These are phyloP conservation scores for Colletotrichum higginsianum DNA, from an alignment of 2,329 filamentous ascomycete species.

Conservation along the genomic window DNA sequence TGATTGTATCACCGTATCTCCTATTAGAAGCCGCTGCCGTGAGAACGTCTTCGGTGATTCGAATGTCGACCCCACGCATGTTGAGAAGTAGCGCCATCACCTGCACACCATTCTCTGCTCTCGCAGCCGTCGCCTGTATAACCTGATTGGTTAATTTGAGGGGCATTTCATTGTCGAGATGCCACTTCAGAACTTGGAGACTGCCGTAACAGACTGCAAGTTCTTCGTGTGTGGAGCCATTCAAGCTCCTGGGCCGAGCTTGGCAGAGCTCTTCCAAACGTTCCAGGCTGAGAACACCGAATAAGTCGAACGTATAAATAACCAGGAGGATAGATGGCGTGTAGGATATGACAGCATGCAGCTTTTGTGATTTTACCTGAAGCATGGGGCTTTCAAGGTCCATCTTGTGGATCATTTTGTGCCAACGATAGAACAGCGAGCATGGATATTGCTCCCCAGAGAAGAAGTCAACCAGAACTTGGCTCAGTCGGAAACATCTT, in stretches of 20 bases:
- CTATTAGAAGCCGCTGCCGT: too few species aligned
- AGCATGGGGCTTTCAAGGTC: too few species aligned
- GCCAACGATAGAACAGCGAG: too few species aligned
- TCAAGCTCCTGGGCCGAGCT: background rate
- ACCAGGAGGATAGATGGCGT: background rate
- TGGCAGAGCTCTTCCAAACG: background rate
- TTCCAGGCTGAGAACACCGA: background rate
- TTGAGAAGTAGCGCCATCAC: too few species aligned
- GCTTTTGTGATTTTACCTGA: too few species aligned
- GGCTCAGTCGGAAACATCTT: background rate
- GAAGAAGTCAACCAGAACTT: background rate
- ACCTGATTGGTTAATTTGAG: background rate
- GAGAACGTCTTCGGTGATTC: too few species aligned
- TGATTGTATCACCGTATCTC: too few species aligned
- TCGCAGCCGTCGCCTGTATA: too few species aligned
- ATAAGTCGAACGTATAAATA: background rate
- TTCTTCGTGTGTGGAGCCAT: background rate
- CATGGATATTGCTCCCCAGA: background rate
- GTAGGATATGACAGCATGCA: too few species aligned
- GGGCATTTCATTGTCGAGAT: background rate
- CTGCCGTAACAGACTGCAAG: background rate
- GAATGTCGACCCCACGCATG: accelerated
- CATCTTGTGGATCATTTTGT: too few species aligned
- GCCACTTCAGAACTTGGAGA: background rate
- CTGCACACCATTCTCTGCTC: too few species aligned